These are phyloP conservation scores for Amauroascus verrucosus DNA, from an alignment of 2,329 filamentous ascomycete species.

Conservation along the genomic window DNA sequence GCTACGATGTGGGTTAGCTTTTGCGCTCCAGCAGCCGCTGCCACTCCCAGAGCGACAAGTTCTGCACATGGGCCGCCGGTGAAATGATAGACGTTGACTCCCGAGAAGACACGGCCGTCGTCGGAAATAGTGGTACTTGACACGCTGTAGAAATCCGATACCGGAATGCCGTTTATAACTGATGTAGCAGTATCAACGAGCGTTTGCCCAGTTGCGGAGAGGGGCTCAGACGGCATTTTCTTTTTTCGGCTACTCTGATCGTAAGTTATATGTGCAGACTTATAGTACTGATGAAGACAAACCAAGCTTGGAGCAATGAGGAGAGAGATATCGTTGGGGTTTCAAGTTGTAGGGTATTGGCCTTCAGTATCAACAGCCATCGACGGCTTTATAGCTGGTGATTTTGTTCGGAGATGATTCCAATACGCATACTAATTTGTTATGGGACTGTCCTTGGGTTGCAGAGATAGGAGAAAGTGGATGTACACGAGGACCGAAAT, in stretches of 20 bases:
- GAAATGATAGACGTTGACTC: slow-evolving; percentile 24
- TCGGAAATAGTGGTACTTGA: slow-evolving; percentile 17
- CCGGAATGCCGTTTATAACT: slow-evolving; percentile 19
- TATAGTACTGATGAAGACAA: too few species aligned
- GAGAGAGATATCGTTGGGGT: too few species aligned
- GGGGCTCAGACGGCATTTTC: slow-evolving; percentile 6
- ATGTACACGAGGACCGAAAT: too few species aligned
- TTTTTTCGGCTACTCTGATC: not conserved
- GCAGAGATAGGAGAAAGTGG: too few species aligned
- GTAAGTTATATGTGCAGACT: too few species aligned
- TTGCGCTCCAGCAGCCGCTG: slow-evolving; percentile 19
- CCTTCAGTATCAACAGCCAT: too few species aligned
- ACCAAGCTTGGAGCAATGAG: too few species aligned
- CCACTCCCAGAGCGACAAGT: slow-evolving; percentile 23
- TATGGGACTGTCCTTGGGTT: too few species aligned
- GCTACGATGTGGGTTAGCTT: slow-evolving; percentile 23
- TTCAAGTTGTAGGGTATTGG: too few species aligned
- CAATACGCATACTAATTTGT: too few species aligned
- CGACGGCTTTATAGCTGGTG: too few species aligned
- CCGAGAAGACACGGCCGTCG: slow-evolving; percentile 21
- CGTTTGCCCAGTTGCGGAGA: slow-evolving; percentile 14
- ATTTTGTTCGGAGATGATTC: too few species aligned
- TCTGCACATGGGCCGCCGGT: slow-evolving; percentile 26
- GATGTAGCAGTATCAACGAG: slow-evolving; percentile 19
- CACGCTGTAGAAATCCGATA: slow-evolving; percentile 21